phyloP scores from a whole-genome alignment of 2,329 filamentous ascomycete genomes.

The Trichoderma sp. region DNA sequence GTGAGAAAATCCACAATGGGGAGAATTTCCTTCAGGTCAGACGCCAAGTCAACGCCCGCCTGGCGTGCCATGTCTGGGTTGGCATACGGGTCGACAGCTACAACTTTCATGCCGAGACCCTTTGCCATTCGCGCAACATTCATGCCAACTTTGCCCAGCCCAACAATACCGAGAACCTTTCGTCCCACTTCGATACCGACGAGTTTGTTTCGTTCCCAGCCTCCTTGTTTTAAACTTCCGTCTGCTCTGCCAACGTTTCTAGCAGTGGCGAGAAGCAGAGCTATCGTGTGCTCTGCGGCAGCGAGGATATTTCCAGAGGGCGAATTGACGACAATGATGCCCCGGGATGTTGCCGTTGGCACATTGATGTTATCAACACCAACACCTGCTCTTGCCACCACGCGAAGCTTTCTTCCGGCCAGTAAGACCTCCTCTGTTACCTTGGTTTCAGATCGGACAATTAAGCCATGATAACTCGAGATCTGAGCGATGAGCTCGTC shows the following conservation, averaged over 20 bases:
- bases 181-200: slow-evolving; percentile 77
- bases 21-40: slow-evolving; percentile 60
- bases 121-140: slow-evolving; percentile 78
- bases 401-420: slow-evolving; percentile 69
- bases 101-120: slow-evolving; percentile 73
- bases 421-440: slow-evolving; percentile 69
- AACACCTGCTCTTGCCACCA: slow-evolving; percentile 78
- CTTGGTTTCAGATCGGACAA: slow-evolving; percentile 80
- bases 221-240: slow-evolving; percentile 67
- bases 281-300: slow-evolving; percentile 76
- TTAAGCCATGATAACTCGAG: slow-evolving; percentile 71
- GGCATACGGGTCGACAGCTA: slow-evolving; percentile 77
- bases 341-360: slow-evolving; percentile 67
- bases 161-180: slow-evolving; percentile 75
- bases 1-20: slow-evolving; percentile 74
- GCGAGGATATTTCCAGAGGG: slow-evolving; percentile 79
- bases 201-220: slow-evolving; percentile 74
- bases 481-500: slow-evolving; percentile 68
- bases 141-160: slow-evolving; percentile 80
- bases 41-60: slow-evolving; percentile 65
- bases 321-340: slow-evolving; percentile 79
- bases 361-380: slow-evolving; percentile 84
- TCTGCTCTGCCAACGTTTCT: slow-evolving; percentile 72
- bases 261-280: slow-evolving; percentile 72
- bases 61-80: slow-evolving; percentile 69